Percentiles rank a stretch among this genome's conserved stretches.
Evolutionary conservation across 2,329 filamentous ascomycete species (phyloP).

Genomic region (Aschersonia sp.): DNA sequence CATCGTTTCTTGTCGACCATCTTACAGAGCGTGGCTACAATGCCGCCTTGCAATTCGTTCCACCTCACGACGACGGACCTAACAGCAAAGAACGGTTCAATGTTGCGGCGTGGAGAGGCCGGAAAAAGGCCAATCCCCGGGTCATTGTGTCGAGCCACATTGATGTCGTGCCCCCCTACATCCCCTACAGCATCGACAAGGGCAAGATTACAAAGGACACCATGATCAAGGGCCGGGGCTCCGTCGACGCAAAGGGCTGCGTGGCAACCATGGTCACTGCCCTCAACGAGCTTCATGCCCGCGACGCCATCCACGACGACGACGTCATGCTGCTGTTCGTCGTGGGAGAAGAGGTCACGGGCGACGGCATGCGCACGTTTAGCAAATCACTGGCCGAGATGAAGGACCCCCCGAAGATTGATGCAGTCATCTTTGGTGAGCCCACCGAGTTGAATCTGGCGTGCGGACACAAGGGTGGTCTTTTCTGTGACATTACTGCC

Average conservation of each 20-base stretch:
- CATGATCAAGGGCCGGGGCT: constrained; percentile 57
- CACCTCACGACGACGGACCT: constrained; percentile 14
- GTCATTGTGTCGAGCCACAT: constrained; percentile 70
- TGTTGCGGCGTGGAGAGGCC: constrained; percentile 52
- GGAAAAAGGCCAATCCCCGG: constrained; percentile 31
- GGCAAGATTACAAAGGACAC: constrained; percentile 28
- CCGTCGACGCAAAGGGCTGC: constrained; percentile 55
- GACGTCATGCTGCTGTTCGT: constrained; percentile 51
- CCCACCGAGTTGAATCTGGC: constrained; percentile 82
- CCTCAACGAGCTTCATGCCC: constrained; percentile 35
- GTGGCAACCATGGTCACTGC: constrained; percentile 64
- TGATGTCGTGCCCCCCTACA: constrained; percentile 61
- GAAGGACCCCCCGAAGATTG: constrained; percentile 24
- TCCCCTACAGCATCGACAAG: constrained; percentile 48
- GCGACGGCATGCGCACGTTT: constrained; percentile 62
- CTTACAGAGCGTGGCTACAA: constrained; percentile 35
- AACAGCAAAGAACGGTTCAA: constrained; percentile 41
- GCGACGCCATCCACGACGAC: constrained; percentile 23
- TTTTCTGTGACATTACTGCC: constrained; percentile 52
- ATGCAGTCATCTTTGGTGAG: constrained; percentile 79
- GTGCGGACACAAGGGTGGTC: constrained; percentile 78
- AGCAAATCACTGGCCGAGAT: constrained; percentile 20
- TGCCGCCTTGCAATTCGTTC: constrained; percentile 26
- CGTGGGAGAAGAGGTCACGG: constrained; percentile 70
- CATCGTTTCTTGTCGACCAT: constrained; percentile 52